Conservation (phyloP, 2,329 filamentous ascomycete species). For the Lizonia empirigonia region DNA sequence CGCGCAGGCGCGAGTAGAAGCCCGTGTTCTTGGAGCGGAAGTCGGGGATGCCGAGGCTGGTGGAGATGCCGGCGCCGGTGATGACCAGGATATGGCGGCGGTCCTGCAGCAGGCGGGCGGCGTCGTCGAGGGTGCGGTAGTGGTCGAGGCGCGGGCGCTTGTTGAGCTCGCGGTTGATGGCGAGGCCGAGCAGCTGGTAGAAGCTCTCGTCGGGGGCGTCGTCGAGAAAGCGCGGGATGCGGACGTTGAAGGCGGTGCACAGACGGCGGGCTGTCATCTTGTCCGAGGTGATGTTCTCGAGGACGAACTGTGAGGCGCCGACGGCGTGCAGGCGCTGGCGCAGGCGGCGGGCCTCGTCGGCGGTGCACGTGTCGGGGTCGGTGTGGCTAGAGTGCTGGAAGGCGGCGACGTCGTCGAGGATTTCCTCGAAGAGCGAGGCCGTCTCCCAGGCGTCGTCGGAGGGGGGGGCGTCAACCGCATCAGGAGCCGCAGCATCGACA, state of each 20-base stretch:
- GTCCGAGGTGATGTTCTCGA: constrained; percentile 60
- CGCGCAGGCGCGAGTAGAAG: constrained; percentile 82
- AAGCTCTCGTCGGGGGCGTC: constrained; percentile 75
- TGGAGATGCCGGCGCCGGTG: constrained; percentile 95
- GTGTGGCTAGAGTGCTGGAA: constrained; percentile 34
- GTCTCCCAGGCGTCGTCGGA: constrained; percentile 35
- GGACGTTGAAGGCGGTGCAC: constrained; percentile 82
- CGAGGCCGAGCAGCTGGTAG: constrained; percentile 74
- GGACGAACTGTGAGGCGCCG: constrained; percentile 78
- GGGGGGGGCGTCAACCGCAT: too few species aligned
- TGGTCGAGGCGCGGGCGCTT: constrained; percentile 79
- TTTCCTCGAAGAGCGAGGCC: constrained; percentile 43
- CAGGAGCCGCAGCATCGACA: too few species aligned
- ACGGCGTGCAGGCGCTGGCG: constrained; percentile 74
- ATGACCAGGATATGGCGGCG: constrained; percentile 88
- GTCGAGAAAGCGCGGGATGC: constrained; percentile 74
- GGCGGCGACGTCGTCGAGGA: constrained; percentile 40
- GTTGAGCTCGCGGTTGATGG: constrained; percentile 78
- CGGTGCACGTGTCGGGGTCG: constrained; percentile 41
- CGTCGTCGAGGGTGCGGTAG: constrained; percentile 89
- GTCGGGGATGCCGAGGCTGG: constrained; percentile 93
- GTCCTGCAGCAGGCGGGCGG: constrained; percentile 73
- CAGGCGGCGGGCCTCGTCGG: constrained; percentile 67
- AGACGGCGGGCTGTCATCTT: constrained; percentile 80
- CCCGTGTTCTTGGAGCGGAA: constrained; percentile 93